phyloP scores from a whole-genome alignment of 75 land plant species.

The Picea glauca region DNA sequence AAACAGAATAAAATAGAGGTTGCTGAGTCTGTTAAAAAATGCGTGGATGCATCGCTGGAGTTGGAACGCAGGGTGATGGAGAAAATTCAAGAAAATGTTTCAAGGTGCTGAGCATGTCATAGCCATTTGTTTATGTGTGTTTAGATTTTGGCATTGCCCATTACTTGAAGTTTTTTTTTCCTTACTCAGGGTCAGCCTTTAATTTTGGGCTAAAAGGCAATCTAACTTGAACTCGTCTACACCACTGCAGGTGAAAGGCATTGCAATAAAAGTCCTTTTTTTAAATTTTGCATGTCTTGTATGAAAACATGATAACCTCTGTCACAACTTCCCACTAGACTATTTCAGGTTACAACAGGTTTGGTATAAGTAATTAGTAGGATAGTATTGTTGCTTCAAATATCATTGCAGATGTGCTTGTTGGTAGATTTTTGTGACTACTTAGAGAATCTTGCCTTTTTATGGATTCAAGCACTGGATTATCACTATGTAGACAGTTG shows the following conservation, averaged over 20 bases:
- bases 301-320: too few species aligned
- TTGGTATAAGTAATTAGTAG: background rate
- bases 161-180: background rate
- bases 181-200: background rate
- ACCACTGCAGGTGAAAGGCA: too few species aligned
- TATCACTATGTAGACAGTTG: background rate
- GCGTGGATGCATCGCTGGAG: conserved; percentile 1
- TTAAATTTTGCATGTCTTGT: too few species aligned
- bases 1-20: background rate
- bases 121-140: background rate
- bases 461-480: background rate
- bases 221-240: background rate
- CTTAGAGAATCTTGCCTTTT: background rate
- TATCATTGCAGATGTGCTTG: background rate
- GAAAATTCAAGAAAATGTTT: conserved; percentile 14
- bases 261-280: too few species aligned
- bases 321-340: too few species aligned
- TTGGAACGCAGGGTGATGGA: conserved; percentile 21
- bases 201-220: background rate
- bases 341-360: too few species aligned
- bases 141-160: background rate
- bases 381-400: background rate
- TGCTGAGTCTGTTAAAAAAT: conserved; percentile 16
- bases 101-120: conserved; percentile 28
- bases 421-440: background rate